Conservation (phyloP, 768 basidiomycete genomes). For the Tricholoma saponaceum region DNA sequence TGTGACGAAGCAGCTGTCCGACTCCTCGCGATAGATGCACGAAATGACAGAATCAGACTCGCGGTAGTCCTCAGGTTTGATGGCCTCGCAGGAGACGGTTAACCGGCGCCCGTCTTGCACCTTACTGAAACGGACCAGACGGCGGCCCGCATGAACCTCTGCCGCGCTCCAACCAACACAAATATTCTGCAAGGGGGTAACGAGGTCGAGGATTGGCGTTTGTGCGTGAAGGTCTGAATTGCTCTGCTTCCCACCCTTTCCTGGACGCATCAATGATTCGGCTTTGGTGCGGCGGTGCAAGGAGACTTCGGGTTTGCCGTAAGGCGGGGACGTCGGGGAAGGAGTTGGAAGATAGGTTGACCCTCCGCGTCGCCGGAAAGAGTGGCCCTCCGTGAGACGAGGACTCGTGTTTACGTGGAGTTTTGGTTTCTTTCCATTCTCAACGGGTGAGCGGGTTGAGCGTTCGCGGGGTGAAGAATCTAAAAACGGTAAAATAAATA, state of each 20-base stretch:
- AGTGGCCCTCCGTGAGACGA: slow-evolving; percentile 19
- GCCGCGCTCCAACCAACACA: slow-evolving; percentile 57
- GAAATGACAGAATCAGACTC: slow-evolving; percentile 83
- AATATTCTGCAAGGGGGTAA: slow-evolving; percentile 52
- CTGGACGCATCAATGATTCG: slow-evolving; percentile 38
- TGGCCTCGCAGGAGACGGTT: slow-evolving; percentile 73
- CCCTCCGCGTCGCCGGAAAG: slow-evolving; percentile 36
- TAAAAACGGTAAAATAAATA: not conserved
- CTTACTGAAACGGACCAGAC: slow-evolving; percentile 84
- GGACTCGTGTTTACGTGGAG: slow-evolving; percentile 24
- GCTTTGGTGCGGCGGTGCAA: slow-evolving; percentile 42
- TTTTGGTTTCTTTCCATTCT: slow-evolving; percentile 23
- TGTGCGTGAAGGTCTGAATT: slow-evolving; percentile 41
- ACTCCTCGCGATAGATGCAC: slow-evolving; percentile 86
- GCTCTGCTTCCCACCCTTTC: slow-evolving; percentile 30
- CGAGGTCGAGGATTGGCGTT: slow-evolving; percentile 57
- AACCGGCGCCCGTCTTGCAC: slow-evolving; percentile 73
- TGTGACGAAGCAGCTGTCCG: slow-evolving; percentile 79
- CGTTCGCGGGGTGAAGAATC: not conserved
- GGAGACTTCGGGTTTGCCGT: slow-evolving; percentile 29
- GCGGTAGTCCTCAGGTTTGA: slow-evolving; percentile 69
- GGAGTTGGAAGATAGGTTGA: slow-evolving; percentile 33
- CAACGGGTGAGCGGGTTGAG: slow-evolving; percentile 4
- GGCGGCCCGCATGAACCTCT: slow-evolving; percentile 66
- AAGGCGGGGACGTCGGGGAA: slow-evolving; percentile 36